These are phyloP conservation scores for Peronospora tabacina DNA, from an alignment of 352 stramenopile genomes.

Conservation along the genomic window DNA sequence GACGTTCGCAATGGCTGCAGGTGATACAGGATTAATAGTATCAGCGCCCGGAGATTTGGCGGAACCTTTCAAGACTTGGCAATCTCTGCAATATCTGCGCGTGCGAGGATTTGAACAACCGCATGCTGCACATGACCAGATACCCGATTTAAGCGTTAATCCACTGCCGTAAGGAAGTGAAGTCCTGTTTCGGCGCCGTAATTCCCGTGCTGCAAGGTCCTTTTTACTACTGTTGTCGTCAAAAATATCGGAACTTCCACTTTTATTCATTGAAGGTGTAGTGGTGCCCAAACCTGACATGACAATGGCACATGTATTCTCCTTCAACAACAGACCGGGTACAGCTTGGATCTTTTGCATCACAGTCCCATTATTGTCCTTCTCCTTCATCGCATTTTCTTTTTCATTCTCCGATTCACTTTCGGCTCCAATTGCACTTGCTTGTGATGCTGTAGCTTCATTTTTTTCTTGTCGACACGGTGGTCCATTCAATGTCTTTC, in stretches of 20 bases:
- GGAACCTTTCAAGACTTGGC: constrained; percentile 24
- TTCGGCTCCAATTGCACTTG: constrained; percentile 30
- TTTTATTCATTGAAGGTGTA: constrained; percentile 1
- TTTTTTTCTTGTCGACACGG: constrained; percentile 23
- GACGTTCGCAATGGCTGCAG: constrained; percentile 10
- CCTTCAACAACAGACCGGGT: constrained; percentile 3
- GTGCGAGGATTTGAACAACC: constrained; percentile 44
- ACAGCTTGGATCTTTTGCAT: constrained; percentile 19
- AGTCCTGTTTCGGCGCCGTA: constrained; percentile 23
- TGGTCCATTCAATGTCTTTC: constrained; percentile 27
- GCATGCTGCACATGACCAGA: constrained; percentile 51
- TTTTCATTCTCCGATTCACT: constrained; percentile 30
- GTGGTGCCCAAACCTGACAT: constrained; percentile 11
- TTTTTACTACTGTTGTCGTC: constrained; percentile 9
- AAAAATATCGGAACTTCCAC: constrained; percentile 11
- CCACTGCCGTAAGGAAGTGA: constrained; percentile 19
- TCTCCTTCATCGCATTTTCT: constrained; percentile 7
- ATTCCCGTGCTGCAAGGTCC: constrained; percentile 20
- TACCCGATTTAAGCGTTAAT: constrained; percentile 30
- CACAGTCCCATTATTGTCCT: constrained; percentile 10
- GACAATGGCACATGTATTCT: constrained; percentile 3
- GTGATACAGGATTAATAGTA: constrained; percentile 3
- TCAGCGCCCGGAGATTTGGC: constrained; percentile 16
- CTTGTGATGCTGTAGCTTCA: constrained; percentile 23
- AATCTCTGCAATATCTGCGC: constrained; percentile 43